phyloP scores from a whole-genome alignment of 176 grass and related monocot species.

The Melocanna baccifera region DNA sequence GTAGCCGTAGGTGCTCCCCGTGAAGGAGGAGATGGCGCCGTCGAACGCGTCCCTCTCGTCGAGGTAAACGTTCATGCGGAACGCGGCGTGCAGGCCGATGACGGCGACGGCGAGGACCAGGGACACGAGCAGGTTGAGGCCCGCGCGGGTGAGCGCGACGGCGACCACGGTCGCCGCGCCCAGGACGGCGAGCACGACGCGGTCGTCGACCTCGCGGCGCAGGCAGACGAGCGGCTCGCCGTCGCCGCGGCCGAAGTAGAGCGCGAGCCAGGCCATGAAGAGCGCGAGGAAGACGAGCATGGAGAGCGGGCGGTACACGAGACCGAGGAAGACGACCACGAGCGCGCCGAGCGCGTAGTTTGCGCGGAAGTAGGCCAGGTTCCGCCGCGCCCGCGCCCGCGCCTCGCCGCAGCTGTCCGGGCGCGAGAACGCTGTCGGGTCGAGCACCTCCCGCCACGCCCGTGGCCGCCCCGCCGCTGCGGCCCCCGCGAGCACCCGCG shows the following conservation, averaged over 20 bases:
- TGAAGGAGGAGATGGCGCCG: constrained; percentile 51
- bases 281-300: constrained; percentile 73
- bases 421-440: constrained; percentile 62
- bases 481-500: constrained; percentile 45
- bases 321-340: constrained; percentile 54
- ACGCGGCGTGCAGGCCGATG: constrained; percentile 61
- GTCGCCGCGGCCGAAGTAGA: constrained; percentile 71
- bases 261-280: constrained; percentile 60
- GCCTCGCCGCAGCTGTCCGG: constrained; percentile 69
- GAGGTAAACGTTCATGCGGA: constrained; percentile 67
- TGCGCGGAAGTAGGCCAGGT: constrained; percentile 84
- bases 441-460: constrained; percentile 69
- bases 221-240: constrained; percentile 50
- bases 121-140: constrained; percentile 80
- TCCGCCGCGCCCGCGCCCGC: constrained; percentile 56
- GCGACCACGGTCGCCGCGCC: constrained; percentile 59
- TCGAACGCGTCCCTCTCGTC: constrained; percentile 70
- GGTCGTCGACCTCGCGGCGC: constrained; percentile 63
- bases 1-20: constrained; percentile 37
- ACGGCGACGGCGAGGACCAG: constrained; percentile 46
- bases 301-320: constrained; percentile 69
- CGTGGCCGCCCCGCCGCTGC: constrained; percentile 58
- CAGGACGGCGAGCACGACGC: constrained; percentile 64
- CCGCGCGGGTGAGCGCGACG: constrained; percentile 67
- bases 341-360: constrained; percentile 73